A percentile compares a stretch with the other conserved stretches of the same genome.
Evolutionary conservation across 2,329 filamentous ascomycete genomes (phyloP).

Genomic region (Pestalotiopsis sp.): DNA sequence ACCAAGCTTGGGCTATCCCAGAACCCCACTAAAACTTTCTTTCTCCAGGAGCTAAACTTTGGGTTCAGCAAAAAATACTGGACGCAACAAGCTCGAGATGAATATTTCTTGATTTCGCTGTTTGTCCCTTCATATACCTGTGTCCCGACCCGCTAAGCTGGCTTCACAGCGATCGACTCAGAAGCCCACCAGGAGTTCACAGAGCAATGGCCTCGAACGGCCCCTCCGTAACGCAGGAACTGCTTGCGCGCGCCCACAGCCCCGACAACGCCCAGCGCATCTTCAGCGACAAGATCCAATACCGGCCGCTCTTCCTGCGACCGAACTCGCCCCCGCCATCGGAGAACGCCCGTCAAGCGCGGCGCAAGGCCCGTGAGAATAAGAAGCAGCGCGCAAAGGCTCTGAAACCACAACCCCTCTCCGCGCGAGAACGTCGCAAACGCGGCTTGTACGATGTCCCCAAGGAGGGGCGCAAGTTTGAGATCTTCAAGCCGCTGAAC

Average conservation of each 20-base stretch:
- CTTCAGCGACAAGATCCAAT: conserved; percentile 80
- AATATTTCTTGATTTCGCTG: too few species aligned
- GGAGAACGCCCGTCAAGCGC: conserved; percentile 55
- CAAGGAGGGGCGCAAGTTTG: conserved; percentile 68
- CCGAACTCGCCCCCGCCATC: conserved; percentile 69
- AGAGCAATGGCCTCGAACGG: conserved; percentile 33
- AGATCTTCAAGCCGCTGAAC: conserved; percentile 76
- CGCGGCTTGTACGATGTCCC: conserved; percentile 77
- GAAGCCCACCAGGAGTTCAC: not conserved
- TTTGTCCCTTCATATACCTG: too few species aligned
- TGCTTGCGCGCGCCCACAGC: conserved; percentile 79
- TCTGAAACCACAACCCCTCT: conserved; percentile 68
- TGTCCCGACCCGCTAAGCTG: too few species aligned
- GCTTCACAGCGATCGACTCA: too few species aligned
- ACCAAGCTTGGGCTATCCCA: not conserved
- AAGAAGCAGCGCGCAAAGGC: conserved; percentile 48
- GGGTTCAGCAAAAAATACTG: not conserved
- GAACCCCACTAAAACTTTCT: not conserved
- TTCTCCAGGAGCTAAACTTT: not conserved
- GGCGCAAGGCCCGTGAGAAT: conserved; percentile 49
- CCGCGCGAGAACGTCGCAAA: conserved; percentile 74
- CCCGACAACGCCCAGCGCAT: conserved; percentile 71
- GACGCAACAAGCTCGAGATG: not conserved
- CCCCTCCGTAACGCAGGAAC: conserved; percentile 54
- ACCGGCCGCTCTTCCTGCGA: conserved; percentile 78